phyloP scores from a whole-genome alignment of 805 yeast genomes.

The Pichia californica region DNA sequence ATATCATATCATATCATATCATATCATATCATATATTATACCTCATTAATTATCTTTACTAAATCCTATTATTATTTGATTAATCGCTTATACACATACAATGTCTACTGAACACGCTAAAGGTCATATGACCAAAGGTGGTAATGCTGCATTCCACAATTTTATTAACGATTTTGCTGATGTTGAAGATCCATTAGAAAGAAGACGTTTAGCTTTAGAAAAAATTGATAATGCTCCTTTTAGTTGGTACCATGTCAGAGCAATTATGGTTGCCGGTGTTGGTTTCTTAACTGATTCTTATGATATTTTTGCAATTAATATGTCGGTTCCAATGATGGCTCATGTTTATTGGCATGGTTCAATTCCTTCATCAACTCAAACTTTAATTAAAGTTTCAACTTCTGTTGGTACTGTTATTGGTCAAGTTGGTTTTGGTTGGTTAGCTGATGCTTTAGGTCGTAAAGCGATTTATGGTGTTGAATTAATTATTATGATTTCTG shows the following conservation, averaged over 20 bases:
- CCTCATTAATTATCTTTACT: too few species aligned
- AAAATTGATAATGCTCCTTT: conserved; percentile 74
- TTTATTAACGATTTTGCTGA: conserved; percentile 74
- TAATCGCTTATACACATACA: not conserved
- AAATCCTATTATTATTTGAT: not conserved
- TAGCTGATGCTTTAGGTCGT: conserved; percentile 81
- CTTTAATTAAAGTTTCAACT: conserved; percentile 79
- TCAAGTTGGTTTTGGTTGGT: conserved; percentile 75
- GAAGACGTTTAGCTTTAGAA: conserved; percentile 80
- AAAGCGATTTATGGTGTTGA: conserved; percentile 84
- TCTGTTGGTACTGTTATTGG: conserved; percentile 94
- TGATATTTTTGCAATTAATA: conserved; percentile 85
- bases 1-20: too few species aligned
- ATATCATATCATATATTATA: too few species aligned
- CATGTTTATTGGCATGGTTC: conserved; percentile 66
- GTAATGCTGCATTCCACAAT: conserved; percentile 84
- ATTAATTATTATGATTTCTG: conserved; percentile 74
- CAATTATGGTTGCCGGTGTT: conserved; percentile 84
- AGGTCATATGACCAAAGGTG: conserved; percentile 47
- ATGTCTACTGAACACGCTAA: not conserved
- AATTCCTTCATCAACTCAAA: conserved; percentile 62
- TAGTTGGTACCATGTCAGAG: conserved; percentile 78
- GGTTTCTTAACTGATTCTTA: conserved; percentile 92
- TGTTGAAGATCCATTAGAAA: conserved; percentile 76
- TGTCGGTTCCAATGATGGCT: conserved; percentile 73